phyloP scores from a whole-genome alignment of 768 basidiomycete species.

The Mycena sanguinolenta region DNA sequence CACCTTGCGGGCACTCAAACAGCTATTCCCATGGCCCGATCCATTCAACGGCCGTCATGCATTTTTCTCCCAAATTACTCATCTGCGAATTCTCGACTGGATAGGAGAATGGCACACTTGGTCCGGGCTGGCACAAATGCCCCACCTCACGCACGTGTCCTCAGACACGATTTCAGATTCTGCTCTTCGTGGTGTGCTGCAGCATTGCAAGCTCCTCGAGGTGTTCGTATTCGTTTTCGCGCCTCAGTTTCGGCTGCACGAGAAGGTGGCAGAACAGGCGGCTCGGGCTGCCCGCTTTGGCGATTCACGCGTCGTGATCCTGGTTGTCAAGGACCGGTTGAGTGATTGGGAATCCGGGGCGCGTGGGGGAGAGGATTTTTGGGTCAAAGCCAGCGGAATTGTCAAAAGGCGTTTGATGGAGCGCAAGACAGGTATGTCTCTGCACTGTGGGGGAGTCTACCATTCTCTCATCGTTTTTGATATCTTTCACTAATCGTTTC shows the following conservation, averaged over 20 bases:
- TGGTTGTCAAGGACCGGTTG: background rate
- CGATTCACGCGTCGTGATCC: background rate
- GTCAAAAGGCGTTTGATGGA: background rate
- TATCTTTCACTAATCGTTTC: no score
- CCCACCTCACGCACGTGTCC: background rate
- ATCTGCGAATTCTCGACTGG: no score
- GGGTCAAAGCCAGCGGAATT: background rate
- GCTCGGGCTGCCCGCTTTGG: no score
- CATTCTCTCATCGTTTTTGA: no score
- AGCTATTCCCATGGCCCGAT: no score
- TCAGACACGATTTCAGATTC: background rate
- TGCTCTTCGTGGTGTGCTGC: background rate
- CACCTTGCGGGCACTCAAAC: no score
- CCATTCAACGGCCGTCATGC: no score
- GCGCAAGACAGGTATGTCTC: no score
- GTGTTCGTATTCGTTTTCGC: background rate
- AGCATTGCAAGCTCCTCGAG: background rate
- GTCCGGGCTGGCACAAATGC: background rate
- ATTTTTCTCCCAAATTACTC: no score
- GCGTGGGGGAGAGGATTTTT: conserved; percentile 5
- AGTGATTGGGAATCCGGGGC: background rate
- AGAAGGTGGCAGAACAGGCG: background rate
- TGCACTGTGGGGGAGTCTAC: no score
- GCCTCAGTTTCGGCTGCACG: background rate
- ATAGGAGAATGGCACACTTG: background rate